A percentile compares a stretch with the other conserved stretches of the same genome.
These are phyloP conservation scores for Dactylellina drechsleri DNA, from an alignment of 2,329 filamentous ascomycete species.

Conservation along the genomic window DNA sequence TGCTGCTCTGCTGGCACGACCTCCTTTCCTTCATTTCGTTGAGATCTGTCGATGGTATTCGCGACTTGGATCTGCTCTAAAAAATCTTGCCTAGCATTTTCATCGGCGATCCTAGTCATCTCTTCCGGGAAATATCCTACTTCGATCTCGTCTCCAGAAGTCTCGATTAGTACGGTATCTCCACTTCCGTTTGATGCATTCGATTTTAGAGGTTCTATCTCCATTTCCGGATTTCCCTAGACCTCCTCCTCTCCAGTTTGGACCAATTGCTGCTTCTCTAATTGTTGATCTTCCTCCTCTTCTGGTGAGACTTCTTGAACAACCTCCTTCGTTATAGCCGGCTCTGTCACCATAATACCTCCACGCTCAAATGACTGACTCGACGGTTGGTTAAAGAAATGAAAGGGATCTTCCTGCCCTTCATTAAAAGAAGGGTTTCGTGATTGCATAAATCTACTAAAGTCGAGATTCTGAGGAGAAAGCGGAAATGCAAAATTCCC, in stretches of 20 bases:
- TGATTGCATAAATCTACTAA: constrained; percentile 4
- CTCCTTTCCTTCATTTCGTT: no score
- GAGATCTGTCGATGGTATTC: no score
- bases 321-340: not conserved
- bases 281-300: not conserved
- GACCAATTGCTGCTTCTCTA: not conserved
- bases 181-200: no score
- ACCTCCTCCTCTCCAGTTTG: not conserved
- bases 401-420: not conserved
- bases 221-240: not conserved
- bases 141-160: not conserved
- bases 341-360: not conserved
- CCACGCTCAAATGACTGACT: not conserved
- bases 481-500: constrained; percentile 9
- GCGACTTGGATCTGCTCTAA: no score
- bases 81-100: no score
- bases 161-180: no score
- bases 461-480: not conserved
- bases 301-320: not conserved
- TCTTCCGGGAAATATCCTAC: not conserved
- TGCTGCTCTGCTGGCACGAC: not conserved
- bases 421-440: not conserved
- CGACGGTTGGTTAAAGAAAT: not conserved
- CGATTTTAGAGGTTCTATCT: no score
- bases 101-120: no score